These are phyloP conservation scores for Coemansia sp. DNA, from an alignment of 192 early-diverging fungal species.

Conservation along the genomic window DNA sequence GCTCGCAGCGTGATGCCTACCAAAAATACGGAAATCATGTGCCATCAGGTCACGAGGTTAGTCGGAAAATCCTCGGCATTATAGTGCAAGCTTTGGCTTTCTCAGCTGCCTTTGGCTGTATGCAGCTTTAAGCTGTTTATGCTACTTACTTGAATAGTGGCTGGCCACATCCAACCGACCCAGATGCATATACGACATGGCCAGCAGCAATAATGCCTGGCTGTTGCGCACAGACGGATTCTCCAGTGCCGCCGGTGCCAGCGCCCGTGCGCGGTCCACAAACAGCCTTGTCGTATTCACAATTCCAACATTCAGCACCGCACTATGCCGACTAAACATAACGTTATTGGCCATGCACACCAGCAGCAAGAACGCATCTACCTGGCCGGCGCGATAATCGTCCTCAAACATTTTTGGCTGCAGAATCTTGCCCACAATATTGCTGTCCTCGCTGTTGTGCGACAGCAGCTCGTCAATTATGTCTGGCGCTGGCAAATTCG, in stretches of 20 bases:
- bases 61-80: not conserved
- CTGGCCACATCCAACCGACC: conserved; percentile 37
- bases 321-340: conserved; percentile 39
- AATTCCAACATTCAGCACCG: conserved; percentile 15
- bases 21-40: no score
- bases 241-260: conserved; percentile 40
- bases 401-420: conserved; percentile 30
- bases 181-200: conserved; percentile 37
- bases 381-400: conserved; percentile 14
- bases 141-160: conserved; percentile 50
- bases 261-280: conserved; percentile 32
- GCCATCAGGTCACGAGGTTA: not conserved
- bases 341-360: conserved; percentile 43
- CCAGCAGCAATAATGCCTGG: conserved; percentile 33
- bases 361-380: conserved; percentile 30
- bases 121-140: not conserved
- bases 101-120: not conserved
- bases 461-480: conserved; percentile 37
- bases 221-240: conserved; percentile 21
- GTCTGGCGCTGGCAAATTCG: conserved; percentile 27
- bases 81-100: not conserved
- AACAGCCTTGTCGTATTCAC: conserved; percentile 19
- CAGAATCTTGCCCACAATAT: conserved; percentile 43
- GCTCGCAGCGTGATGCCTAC: conserved; percentile 42
- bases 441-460: conserved; percentile 30